A percentile compares a stretch with the other conserved stretches of the same genome.
Evolutionary conservation across 257 asterid genomes (phyloP).

Genomic region (Solanum dulcamara): DNA sequence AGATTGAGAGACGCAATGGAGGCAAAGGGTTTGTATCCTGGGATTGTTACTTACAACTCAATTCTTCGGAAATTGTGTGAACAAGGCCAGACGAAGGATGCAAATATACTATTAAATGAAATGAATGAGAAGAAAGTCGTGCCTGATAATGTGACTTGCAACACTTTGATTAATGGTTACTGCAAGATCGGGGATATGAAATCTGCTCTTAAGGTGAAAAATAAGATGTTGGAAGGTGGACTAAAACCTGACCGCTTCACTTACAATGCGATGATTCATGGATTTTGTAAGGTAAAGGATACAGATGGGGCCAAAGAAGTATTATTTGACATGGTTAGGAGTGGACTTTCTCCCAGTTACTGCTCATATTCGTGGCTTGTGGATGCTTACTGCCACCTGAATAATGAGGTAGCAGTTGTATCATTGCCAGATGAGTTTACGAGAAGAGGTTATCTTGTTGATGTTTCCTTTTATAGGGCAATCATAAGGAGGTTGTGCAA

Average conservation of each 20-base stretch:
- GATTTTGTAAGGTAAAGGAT: constrained; percentile 55
- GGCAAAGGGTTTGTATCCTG: constrained; percentile 51
- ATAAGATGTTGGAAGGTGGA: constrained; percentile 71
- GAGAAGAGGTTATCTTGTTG: constrained; percentile 45
- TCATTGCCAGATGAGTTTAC: constrained; percentile 51
- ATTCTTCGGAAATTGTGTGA: constrained; percentile 70
- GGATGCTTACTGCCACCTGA: constrained; percentile 37
- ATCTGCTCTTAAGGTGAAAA: constrained; percentile 56
- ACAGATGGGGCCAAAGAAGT: constrained; percentile 44
- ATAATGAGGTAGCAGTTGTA: constrained; percentile 41
- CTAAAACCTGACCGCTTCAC: constrained; percentile 64
- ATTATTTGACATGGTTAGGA: constrained; percentile 44
- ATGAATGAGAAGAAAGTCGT: constrained; percentile 57
- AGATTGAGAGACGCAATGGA: constrained; percentile 46
- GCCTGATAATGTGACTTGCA: constrained; percentile 71
- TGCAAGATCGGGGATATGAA: constrained; percentile 76
- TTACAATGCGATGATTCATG: constrained; percentile 71
- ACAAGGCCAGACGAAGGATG: constrained; percentile 63
- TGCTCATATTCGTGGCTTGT: constrained; percentile 63
- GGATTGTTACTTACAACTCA: constrained; percentile 71
- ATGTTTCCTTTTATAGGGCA: constrained; percentile 60
- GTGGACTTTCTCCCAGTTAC: constrained; percentile 55
- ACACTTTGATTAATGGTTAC: constrained; percentile 81
- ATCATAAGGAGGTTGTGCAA: constrained; percentile 59
- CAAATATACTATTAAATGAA: constrained; percentile 49